Evolutionary conservation across 176 grass and related monocot genomes (phyloP).

Genomic region (Ensete ventricosum): DNA sequence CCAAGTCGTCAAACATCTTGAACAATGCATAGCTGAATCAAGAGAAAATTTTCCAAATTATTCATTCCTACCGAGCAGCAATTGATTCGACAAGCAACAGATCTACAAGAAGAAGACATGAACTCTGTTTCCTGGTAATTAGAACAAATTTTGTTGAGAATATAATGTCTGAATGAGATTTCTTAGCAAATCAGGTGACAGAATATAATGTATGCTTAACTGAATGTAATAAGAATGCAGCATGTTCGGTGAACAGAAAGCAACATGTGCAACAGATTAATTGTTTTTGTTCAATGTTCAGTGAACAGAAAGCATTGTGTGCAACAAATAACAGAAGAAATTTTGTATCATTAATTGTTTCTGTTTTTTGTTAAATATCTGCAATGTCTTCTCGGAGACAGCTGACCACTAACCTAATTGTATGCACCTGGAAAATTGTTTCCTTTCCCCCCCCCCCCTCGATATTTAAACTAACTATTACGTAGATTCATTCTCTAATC

Average conservation of each 20-base stretch:
- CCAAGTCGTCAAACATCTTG: conserved; percentile 78
- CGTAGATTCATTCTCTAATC: too few relatives aligned
- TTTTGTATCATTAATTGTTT: neutral
- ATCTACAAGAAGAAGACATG: neutral
- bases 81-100: neutral
- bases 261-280: neutral
- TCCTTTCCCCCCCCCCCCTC: neutral
- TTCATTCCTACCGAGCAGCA: neutral
- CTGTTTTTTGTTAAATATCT: neutral
- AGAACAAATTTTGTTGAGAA: neutral
- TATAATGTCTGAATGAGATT: neutral
- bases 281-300: neutral
- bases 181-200: too few relatives aligned
- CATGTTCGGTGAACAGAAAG: neutral
- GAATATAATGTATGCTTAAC: too few relatives aligned
- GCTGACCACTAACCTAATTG: too few relatives aligned
- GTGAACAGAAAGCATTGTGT: too few relatives aligned
- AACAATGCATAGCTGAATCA: conserved; percentile 68
- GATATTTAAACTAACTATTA: neutral
- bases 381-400: neutral
- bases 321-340: too few relatives aligned
- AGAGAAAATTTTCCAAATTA: conserved; percentile 9
- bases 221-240: neutral
- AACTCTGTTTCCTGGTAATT: neutral
- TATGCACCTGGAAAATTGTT: neutral